Base-by-base conservation (phyloP, 176 grass and related monocot species). In the Aegilops speltoides region DNA sequence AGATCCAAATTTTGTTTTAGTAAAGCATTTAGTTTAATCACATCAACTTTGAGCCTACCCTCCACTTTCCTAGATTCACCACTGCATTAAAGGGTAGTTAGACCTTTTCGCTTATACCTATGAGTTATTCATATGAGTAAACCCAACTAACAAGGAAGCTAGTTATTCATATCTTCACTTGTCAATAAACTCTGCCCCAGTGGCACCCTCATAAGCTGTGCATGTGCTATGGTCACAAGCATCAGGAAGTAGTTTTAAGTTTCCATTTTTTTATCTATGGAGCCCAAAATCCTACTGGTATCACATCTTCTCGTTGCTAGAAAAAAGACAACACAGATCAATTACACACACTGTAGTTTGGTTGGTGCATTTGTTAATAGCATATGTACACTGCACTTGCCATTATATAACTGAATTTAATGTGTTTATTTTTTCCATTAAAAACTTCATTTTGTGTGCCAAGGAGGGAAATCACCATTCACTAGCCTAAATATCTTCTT, bases 351-450 rank as follows among this genome's bases (percentile, higher is more conserved):
- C 12, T 85, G 17, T 25, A 80, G 50, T 67, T 65, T 23, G 23
- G 13, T 29, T 84, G n/a, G n/a, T n/a, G 22, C 61, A 66, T 56
- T 37, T 37, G 78, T 56, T 16, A 41, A 41, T 41, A 41, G 62
- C 62, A 76, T 29, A 69, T 77, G 36, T 11, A n/a, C 20, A 77
- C 76, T 78, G 73, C 14, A 52, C 74, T 71, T 45, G 38, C 40
- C 11, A 14, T 40, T 38, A 50, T 61, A 71, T 8, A 84, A 32
- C 31, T 64, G 6, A 50, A 56, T 11, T 40, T 38, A 52, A 62
- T 20, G 36, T 4, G 36, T 17, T 61, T 20, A 73, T 62, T 25
- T 65, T 66, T 38, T 34, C 77, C 45, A 68, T 45, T 74, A 28
- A 73, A 10, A 46, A 69, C 40, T 65, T 66, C 5, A 24, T 19